phyloP scores from a whole-genome alignment of 1,284 basidiomycete genomes.

The Mycena sp. region DNA sequence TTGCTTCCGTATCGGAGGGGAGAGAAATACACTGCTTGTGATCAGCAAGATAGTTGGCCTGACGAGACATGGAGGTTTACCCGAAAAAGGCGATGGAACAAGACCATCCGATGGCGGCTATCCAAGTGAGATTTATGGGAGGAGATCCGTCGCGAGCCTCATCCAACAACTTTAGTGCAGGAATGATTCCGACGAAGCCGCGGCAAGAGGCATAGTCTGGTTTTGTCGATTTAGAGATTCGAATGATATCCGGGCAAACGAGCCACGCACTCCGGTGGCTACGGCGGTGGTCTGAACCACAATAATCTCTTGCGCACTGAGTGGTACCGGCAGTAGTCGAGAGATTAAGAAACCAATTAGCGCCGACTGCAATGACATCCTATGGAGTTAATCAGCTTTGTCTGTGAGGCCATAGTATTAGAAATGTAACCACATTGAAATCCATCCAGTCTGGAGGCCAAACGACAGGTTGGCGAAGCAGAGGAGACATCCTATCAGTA shows the following conservation, averaged over 20 bases:
- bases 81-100: conserved; percentile 93
- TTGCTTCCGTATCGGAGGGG: conserved; percentile 92
- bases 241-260: neutral
- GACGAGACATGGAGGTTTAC: conserved; percentile 52
- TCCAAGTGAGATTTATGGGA: conserved; percentile 80
- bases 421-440: conserved; percentile 63
- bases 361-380: conserved; percentile 96
- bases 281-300: conserved; percentile 96
- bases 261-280: conserved; percentile 75
- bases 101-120: conserved; percentile 83
- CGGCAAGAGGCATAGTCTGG: conserved; percentile 84
- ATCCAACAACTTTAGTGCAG: conserved; percentile 85
- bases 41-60: conserved; percentile 17
- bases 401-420: neutral
- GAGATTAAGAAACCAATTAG: conserved; percentile 92
- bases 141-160: conserved; percentile 79
- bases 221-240: conserved; percentile 1
- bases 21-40: conserved; percentile 83
- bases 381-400: conserved; percentile 41
- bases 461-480: conserved; percentile 84
- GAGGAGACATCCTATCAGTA: conserved; percentile 76
- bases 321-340: conserved; percentile 72
- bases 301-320: conserved; percentile 91
- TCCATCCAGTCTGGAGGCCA: conserved; percentile 82
- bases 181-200: conserved; percentile 94